These are phyloP conservation scores for Clonostachys rhizophaga DNA, from an alignment of 2,329 filamentous ascomycete genomes.

Conservation along the genomic window DNA sequence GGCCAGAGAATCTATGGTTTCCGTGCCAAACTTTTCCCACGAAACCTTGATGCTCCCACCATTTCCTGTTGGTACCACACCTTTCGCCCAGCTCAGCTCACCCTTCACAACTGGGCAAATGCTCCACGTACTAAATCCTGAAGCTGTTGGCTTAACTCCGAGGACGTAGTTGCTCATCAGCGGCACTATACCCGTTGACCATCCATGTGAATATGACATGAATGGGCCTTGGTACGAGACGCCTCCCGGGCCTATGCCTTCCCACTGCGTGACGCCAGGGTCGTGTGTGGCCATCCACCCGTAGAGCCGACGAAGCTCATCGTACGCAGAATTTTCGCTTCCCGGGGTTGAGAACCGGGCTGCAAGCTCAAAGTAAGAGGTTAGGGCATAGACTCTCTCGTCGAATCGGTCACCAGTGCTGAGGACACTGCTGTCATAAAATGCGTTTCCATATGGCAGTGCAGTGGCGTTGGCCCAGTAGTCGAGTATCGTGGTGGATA, in stretches of 20 bases:
- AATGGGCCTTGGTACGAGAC: conserved; percentile 36
- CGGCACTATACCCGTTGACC: conserved; percentile 45
- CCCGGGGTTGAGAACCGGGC: conserved; percentile 34
- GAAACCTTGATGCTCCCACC: conserved; percentile 5
- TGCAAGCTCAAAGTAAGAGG: conserved; percentile 47
- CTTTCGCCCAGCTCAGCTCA: conserved; percentile 34
- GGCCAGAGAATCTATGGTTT: neutral
- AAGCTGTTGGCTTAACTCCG: conserved; percentile 35
- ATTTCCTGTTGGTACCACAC: conserved; percentile 33
- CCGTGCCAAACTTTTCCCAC: conserved; percentile 2
- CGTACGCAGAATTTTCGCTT: conserved; percentile 26
- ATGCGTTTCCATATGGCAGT: conserved; percentile 41
- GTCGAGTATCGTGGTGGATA: conserved; percentile 24
- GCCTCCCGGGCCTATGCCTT: conserved; percentile 39
- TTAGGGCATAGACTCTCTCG: conserved; percentile 43
- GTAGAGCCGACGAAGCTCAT: conserved; percentile 40
- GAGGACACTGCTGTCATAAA: conserved; percentile 40
- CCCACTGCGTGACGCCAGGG: conserved; percentile 43
- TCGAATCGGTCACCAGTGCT: conserved; percentile 22
- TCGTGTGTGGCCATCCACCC: conserved; percentile 44
- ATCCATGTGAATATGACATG: conserved; percentile 45
- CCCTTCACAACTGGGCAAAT: conserved; percentile 27
- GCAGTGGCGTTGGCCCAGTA: conserved; percentile 30
- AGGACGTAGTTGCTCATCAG: conserved; percentile 38
- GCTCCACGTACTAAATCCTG: conserved; percentile 35